Evolutionary conservation across 2,329 filamentous ascomycete genomes (phyloP).

Genomic region (Leptographium procerum): DNA sequence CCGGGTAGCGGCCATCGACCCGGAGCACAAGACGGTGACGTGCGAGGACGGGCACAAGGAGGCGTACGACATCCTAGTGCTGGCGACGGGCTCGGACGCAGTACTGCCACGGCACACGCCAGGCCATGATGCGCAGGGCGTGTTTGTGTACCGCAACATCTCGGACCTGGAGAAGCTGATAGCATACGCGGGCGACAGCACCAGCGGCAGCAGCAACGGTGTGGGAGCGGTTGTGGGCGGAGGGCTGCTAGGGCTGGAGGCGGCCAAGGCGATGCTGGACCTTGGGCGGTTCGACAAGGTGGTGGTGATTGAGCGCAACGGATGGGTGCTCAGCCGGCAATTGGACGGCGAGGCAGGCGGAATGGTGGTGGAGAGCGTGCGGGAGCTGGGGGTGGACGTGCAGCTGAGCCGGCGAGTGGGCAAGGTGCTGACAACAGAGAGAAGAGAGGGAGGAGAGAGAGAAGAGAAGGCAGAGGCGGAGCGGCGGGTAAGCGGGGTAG

Average conservation of each 20-base stretch:
- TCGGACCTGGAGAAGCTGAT: constrained; percentile 71
- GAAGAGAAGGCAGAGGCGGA: constrained; percentile 27
- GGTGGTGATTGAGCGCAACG: constrained; percentile 69
- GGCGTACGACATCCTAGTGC: constrained; percentile 67
- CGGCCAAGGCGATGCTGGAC: constrained; percentile 86
- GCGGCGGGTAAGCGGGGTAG: constrained; percentile 60
- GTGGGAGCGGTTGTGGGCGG: constrained; percentile 72
- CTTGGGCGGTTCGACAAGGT: constrained; percentile 63
- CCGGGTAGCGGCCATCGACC: constrained; percentile 55
- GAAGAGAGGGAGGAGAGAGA: constrained; percentile 23
- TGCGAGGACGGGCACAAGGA: constrained; percentile 56
- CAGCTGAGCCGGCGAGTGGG: constrained; percentile 66
- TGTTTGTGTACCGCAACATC: constrained; percentile 84
- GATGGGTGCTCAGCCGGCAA: constrained; percentile 74
- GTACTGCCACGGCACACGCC: constrained; percentile 60
- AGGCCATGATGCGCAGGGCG: constrained; percentile 66
- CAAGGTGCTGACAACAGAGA: constrained; percentile 48
- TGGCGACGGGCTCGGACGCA: constrained; percentile 81
- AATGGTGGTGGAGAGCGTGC: constrained; percentile 74
- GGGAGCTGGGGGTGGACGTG: constrained; percentile 67
- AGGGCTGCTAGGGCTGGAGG: constrained; percentile 75
- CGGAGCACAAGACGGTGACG: constrained; percentile 51
- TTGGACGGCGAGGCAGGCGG: constrained; percentile 69
- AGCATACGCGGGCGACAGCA: constrained; percentile 57
- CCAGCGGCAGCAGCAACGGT: too few species aligned